Conservation (phyloP, 78 protist genomes). For the Speleostelium caveatum region DNA sequence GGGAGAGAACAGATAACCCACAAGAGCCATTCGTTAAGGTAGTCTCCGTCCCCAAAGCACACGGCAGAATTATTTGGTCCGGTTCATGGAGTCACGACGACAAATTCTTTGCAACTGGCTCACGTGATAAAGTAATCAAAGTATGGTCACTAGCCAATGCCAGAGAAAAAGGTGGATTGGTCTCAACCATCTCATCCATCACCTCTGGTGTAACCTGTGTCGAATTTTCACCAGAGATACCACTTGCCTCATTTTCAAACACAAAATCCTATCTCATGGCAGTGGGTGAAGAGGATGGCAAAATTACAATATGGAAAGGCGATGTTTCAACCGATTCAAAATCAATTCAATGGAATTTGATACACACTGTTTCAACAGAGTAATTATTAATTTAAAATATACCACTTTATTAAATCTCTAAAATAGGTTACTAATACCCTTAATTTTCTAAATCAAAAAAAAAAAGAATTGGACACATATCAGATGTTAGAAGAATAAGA, state of each 20-base stretch:
- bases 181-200: conserved; percentile 40
- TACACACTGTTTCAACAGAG: conserved; percentile 19
- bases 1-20: conserved; percentile 10
- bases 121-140: conserved; percentile 77
- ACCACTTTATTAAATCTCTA: background rate
- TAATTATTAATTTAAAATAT: background rate
- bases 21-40: conserved; percentile 39
- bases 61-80: conserved; percentile 82
- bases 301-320: conserved; percentile 69
- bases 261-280: conserved; percentile 35
- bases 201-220: conserved; percentile 70
- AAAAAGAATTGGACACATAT: conserved; percentile 21
- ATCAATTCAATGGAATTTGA: conserved; percentile 29
- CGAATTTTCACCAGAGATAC: conserved; percentile 50
- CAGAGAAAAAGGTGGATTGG: conserved; percentile 11
- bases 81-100: conserved; percentile 77
- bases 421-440: background rate
- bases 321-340: too few species aligned
- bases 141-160: background rate
- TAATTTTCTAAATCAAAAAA: too few species aligned
- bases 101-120: conserved; percentile 75
- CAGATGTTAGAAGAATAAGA: conserved; percentile 66
- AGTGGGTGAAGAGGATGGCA: conserved; percentile 84
- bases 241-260: background rate
- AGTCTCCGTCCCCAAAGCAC: conserved; percentile 49